phyloP scores from a whole-genome alignment of 805 yeast genomes.

The Diddensiella santjacobensis region DNA sequence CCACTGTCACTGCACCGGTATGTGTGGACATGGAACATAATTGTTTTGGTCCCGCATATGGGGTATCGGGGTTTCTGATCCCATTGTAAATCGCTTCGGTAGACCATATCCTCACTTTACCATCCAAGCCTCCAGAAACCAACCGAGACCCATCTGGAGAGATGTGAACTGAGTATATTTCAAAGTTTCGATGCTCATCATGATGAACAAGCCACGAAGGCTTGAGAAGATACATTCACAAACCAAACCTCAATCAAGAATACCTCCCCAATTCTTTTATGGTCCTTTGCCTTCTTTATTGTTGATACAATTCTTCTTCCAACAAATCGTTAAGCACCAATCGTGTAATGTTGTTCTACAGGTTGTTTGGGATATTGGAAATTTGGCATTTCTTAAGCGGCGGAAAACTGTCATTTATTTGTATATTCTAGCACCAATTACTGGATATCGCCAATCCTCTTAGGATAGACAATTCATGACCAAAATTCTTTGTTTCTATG shows the following conservation, averaged over 20 bases:
- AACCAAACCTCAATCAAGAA: no score
- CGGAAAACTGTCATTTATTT: no score
- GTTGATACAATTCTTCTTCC: background rate
- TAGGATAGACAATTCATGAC: no score
- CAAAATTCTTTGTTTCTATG: no score
- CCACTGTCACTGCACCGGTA: conserved; percentile 94
- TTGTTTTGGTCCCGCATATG: conserved; percentile 39
- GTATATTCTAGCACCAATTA: background rate
- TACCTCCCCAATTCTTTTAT: no score
- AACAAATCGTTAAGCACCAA: background rate
- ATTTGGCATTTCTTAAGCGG: no score
- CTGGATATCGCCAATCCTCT: no score
- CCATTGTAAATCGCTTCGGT: conserved; percentile 68
- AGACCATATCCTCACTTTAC: conserved; percentile 90
- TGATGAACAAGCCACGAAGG: conserved; percentile 69
- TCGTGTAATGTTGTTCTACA: no score
- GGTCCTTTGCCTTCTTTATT: no score
- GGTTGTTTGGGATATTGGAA: no score
- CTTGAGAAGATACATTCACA: conserved; percentile 56
- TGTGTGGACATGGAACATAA: conserved; percentile 90
- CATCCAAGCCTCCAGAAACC: conserved; percentile 92
- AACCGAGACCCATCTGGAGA: conserved; percentile 78
- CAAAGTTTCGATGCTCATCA: conserved; percentile 77
- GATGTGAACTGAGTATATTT: conserved; percentile 78
- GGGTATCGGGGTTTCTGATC: background rate